Base-by-base conservation (phyloP, 257 asterid genomes). In the Solanum pimpinellifolium region DNA sequence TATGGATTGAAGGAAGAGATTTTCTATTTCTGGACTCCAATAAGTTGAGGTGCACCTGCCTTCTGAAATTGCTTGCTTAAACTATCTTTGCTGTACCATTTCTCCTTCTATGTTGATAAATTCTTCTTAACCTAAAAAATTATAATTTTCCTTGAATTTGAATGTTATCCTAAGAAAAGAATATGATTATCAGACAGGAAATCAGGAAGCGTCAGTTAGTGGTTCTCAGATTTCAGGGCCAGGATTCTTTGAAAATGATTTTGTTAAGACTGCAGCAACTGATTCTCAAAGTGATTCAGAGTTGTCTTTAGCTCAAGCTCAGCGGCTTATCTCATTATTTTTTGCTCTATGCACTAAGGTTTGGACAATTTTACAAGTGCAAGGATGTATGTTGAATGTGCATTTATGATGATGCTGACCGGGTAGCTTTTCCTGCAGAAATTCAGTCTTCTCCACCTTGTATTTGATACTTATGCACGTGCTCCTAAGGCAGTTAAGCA, bases 331-430 rank as follows among this genome's bases (percentile, higher is more conserved):
- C 89, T 96, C 99, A 68, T 92, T 96, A 88, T 92, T 92, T 91
- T 97, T 97, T 88, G 98, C 99, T 59, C 87, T 97, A 87, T 94
- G 98, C 90, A 91, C 95, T 81, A 95, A 97, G 99, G 99, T 96
- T 52, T 13, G 69, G 76, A 77, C 56, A 66, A 37, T 59, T 72
- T 73, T 37, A 86, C 52, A 44, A 47, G 84, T 47, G 20, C 29
- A 81, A 49, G 29, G 11, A 11, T 49, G 3, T 81, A 25, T 81
- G 85, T 56, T 81, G 70, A 20, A 81, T n/a, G 44, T 81, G 85
- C 85, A 81, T 46, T 29, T 52, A 31, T 7, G 20, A 31, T 81
- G 69, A 31, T 81, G 85, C 69, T 81, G 76, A 52, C 46, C 14
- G 23, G 65, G 66, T 60, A 87, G 87, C 66, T 88, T 89, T 92